Conservation (phyloP, 345 rosid species). For the Triadica sebifera region DNA sequence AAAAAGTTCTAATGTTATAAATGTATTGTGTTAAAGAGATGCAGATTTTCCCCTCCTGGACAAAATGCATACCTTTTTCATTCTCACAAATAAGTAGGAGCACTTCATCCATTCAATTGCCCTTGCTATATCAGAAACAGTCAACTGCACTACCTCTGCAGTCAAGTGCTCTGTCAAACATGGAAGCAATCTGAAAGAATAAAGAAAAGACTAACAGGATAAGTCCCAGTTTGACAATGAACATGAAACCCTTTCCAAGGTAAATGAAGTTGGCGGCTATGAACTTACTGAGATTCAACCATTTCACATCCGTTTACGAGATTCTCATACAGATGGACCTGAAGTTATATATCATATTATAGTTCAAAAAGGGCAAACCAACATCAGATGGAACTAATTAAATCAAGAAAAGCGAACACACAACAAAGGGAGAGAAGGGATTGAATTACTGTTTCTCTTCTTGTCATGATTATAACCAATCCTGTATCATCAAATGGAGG, state of each 20-base stretch:
- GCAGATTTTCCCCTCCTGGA: constrained; percentile 4
- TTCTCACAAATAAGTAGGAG: constrained; percentile 84
- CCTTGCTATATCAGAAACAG: constrained; percentile 70
- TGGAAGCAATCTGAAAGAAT: constrained; percentile 68
- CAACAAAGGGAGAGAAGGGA: constrained; percentile 12
- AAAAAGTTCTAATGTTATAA: constrained; percentile 9
- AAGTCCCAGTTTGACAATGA: neutral
- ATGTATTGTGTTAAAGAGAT: constrained; percentile 4
- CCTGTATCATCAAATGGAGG: constrained; percentile 99
- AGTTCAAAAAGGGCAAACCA: constrained; percentile 2
- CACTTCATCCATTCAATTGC: constrained; percentile 99
- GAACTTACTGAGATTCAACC: constrained; percentile 93
- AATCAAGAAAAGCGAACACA: constrained; percentile 21
- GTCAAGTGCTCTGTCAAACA: constrained; percentile 92
- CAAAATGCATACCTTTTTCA: constrained; percentile 68
- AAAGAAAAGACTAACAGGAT: constrained; percentile 21
- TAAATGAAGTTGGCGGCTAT: constrained; percentile 21
- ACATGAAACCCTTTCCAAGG: constrained; percentile 6
- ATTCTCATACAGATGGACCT: constrained; percentile 95
- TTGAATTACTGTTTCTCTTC: constrained; percentile 78
- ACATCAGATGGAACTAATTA: constrained; percentile 7
- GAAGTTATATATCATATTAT: constrained; percentile 25
- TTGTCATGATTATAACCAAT: constrained; percentile 87
- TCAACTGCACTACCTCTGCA: constrained; percentile 94
- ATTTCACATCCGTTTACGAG: constrained; percentile 88